These are phyloP conservation scores for Blastobotrys americana DNA, from an alignment of 805 yeast species.

Conservation along the genomic window DNA sequence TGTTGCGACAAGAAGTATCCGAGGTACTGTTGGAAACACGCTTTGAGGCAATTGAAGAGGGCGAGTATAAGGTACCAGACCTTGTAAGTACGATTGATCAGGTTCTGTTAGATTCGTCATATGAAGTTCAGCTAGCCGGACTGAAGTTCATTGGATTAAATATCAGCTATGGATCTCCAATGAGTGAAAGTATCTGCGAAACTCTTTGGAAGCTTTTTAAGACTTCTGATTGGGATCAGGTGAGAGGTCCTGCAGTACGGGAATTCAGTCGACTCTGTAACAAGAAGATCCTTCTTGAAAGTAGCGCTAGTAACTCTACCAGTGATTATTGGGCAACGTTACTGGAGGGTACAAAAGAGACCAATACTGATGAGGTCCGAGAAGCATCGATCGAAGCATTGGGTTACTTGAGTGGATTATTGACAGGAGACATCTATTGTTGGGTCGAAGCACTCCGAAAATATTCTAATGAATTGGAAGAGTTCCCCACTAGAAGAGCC, in stretches of 20 bases:
- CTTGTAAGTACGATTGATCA: neutral
- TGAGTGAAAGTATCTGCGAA: neutral
- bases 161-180: neutral
- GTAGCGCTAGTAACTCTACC: slow-evolving; percentile 3
- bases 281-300: slow-evolving; percentile 18
- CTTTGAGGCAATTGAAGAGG: neutral
- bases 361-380: slow-evolving; percentile 41
- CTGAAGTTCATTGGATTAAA: slow-evolving; percentile 8
- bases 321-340: slow-evolving; percentile 27
- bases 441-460: slow-evolving; percentile 29
- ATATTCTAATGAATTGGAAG: slow-evolving; percentile 37
- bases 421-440: slow-evolving; percentile 13
- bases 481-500: slow-evolving; percentile 41
- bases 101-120: slow-evolving; percentile 15
- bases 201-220: slow-evolving; percentile 18
- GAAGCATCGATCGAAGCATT: slow-evolving; percentile 45
- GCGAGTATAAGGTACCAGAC: too few species aligned
- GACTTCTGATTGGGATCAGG: slow-evolving; percentile 20
- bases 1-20: slow-evolving; percentile 16
- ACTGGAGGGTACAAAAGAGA: slow-evolving; percentile 26
- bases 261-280: slow-evolving; percentile 13
- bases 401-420: slow-evolving; percentile 37
- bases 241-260: slow-evolving; percentile 23
- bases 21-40: neutral
- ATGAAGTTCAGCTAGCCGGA: slow-evolving; percentile 20